These are phyloP conservation scores for Schizophyllum amplum DNA, from an alignment of 1,284 basidiomycete genomes.

Conservation along the genomic window DNA sequence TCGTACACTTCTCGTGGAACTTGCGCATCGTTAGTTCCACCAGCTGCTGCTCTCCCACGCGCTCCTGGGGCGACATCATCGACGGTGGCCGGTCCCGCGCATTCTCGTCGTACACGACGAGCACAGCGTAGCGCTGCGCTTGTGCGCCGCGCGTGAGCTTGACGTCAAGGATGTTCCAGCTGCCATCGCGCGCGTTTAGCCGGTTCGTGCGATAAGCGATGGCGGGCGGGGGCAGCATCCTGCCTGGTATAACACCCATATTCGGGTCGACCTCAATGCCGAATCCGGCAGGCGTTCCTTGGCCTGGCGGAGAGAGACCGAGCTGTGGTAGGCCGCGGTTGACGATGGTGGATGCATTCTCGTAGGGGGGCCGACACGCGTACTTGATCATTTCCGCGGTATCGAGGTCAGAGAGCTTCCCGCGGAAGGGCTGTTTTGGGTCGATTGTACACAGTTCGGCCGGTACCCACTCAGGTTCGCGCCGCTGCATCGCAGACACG, in stretches of 20 bases:
- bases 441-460: slow-evolving; percentile 64
- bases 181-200: slow-evolving; percentile 40
- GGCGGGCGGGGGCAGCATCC: slow-evolving; percentile 49
- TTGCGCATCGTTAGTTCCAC: slow-evolving; percentile 23
- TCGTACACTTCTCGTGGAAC: slow-evolving; percentile 42
- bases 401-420: slow-evolving; percentile 43
- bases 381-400: slow-evolving; percentile 57
- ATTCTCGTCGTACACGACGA: slow-evolving; percentile 44
- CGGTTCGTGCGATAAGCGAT: slow-evolving; percentile 37
- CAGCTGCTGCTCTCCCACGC: slow-evolving; percentile 17
- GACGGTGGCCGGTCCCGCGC: background rate
- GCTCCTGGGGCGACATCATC: slow-evolving; percentile 21
- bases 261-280: slow-evolving; percentile 42
- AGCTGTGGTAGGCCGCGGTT: slow-evolving; percentile 46
- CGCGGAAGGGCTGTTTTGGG: slow-evolving; percentile 44
- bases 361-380: slow-evolving; percentile 50
- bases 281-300: slow-evolving; percentile 35
- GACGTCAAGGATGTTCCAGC: slow-evolving; percentile 67
- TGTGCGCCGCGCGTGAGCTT: slow-evolving; percentile 48
- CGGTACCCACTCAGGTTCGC: slow-evolving; percentile 40
- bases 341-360: slow-evolving; percentile 51
- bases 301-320: slow-evolving; percentile 32
- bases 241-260: slow-evolving; percentile 54
- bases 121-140: slow-evolving; percentile 48
- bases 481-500: slow-evolving; percentile 31